phyloP scores from a whole-genome alignment of 2,329 filamentous ascomycete genomes.

The Diplodia sapinea region DNA sequence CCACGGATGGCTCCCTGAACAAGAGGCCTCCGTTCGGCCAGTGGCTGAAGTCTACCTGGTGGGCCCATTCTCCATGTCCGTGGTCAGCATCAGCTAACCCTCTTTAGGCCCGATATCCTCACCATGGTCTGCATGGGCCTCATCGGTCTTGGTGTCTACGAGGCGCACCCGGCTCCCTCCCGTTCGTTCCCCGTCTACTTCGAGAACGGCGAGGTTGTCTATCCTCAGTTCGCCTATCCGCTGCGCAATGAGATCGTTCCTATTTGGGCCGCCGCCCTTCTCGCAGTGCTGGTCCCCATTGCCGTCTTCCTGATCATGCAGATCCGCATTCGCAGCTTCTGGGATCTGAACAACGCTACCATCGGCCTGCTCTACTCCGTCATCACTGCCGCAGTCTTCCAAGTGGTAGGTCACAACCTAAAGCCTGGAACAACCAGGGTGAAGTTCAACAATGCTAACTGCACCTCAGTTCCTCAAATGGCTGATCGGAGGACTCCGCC shows the following conservation, averaged over 20 bases:
- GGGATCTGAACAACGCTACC: conserved; percentile 69
- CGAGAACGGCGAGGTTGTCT: conserved; percentile 70
- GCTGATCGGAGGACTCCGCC: conserved; percentile 71
- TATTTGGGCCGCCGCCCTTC: conserved; percentile 71
- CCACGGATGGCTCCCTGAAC: conserved; percentile 16
- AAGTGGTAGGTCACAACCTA: conserved; percentile 54
- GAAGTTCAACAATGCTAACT: neutral
- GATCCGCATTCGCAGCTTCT: conserved; percentile 63
- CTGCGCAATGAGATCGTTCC: conserved; percentile 70
- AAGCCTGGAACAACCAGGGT: too few species aligned
- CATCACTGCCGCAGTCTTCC: conserved; percentile 74
- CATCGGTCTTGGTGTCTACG: conserved; percentile 71
- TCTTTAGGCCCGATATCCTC: conserved; percentile 61
- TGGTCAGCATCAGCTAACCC: neutral
- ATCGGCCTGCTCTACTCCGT: conserved; percentile 73
- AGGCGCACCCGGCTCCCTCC: conserved; percentile 67
- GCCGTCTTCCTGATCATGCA: conserved; percentile 69
- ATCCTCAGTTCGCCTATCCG: conserved; percentile 74
- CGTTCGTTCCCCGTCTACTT: conserved; percentile 74
- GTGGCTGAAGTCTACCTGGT: conserved; percentile 70
- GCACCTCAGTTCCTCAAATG: conserved; percentile 66
- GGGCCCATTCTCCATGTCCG: neutral
- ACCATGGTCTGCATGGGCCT: conserved; percentile 71
- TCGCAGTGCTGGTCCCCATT: conserved; percentile 70
- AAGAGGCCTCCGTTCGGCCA: conserved; percentile 66